Conservation (phyloP, 768 basidiomycete species). For the Neoboletus magnificus region DNA sequence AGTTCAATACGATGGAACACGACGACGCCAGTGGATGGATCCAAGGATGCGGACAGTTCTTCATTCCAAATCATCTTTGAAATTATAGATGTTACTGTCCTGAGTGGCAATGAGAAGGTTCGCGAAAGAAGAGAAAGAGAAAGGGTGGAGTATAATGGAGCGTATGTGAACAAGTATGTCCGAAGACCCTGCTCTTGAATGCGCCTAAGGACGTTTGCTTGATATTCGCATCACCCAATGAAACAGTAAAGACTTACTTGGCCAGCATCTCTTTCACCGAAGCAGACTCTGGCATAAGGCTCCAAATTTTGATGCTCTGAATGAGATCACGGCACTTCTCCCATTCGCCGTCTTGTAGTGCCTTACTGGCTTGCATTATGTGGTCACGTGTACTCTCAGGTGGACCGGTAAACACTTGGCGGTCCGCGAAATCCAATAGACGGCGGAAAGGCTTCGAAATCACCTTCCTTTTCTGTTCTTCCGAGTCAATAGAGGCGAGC, state of each 20-base stretch:
- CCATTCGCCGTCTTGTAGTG: conserved; percentile 96
- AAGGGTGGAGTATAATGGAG: conserved; percentile 87
- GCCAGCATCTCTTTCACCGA: conserved; percentile 93
- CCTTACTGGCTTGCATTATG: conserved; percentile 98
- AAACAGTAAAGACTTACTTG: conserved; percentile 51
- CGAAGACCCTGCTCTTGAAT: conserved; percentile 97
- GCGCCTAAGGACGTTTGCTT: conserved; percentile 51
- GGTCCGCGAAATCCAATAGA: conserved; percentile 92
- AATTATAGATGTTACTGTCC: conserved; percentile 76
- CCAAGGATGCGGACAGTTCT: conserved; percentile 88
- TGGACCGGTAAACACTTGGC: conserved; percentile 96
- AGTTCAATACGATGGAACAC: conserved; percentile 92
- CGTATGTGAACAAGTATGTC: conserved; percentile 96
- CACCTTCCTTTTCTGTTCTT: conserved; percentile 88
- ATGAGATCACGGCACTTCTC: conserved; percentile 91
- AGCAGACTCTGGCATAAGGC: conserved; percentile 85
- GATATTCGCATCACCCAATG: conserved; percentile 1
- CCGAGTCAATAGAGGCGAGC: conserved; percentile 89
- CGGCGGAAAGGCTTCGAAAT: conserved; percentile 97
- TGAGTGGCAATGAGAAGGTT: conserved; percentile 81
- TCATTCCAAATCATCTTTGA: conserved; percentile 99
- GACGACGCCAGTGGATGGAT: conserved; percentile 85
- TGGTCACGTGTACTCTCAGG: conserved; percentile 99
- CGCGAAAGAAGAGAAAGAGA: conserved; percentile 84
- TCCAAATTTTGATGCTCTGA: conserved; percentile 97